These are phyloP conservation scores for Stemphylium vesicarium DNA, from an alignment of 2,329 filamentous ascomycete genomes.

Conservation along the genomic window DNA sequence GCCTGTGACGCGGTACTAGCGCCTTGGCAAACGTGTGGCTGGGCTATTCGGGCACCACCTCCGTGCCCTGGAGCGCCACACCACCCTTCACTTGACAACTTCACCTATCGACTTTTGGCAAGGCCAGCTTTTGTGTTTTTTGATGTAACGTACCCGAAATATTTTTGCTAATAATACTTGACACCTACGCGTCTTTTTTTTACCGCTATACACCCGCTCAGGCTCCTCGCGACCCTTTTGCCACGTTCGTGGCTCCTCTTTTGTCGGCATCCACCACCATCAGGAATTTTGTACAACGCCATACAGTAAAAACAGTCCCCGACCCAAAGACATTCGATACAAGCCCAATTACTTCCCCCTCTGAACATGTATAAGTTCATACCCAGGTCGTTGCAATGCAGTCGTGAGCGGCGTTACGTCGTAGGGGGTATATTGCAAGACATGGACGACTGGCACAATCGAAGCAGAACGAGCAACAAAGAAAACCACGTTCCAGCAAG, in stretches of 20 bases:
- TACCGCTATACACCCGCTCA: neutral
- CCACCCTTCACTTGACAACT: neutral
- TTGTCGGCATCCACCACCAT: neutral
- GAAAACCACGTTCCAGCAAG: slow-evolving; percentile 11
- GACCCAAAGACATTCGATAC: neutral
- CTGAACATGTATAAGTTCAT: slow-evolving; percentile 18
- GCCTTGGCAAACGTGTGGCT: slow-evolving; percentile 17
- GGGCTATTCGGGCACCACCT: neutral
- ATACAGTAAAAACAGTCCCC: slow-evolving; percentile 3
- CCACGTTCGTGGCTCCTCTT: neutral
- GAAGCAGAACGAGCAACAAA: neutral
- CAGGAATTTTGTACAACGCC: slow-evolving; percentile 4
- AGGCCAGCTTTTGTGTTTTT: neutral
- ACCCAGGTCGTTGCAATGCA: slow-evolving; percentile 27
- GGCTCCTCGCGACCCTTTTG: neutral
- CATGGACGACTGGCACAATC: slow-evolving; percentile 12
- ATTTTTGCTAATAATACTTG: slow-evolving; percentile 12
- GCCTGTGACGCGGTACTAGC: slow-evolving; percentile 20
- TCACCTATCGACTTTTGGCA: neutral
- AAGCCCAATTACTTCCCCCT: slow-evolving; percentile 19
- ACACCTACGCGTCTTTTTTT: slow-evolving; percentile 15
- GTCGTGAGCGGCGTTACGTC: slow-evolving; percentile 35
- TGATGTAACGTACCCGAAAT: slow-evolving; percentile 25
- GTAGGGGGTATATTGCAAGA: slow-evolving; percentile 34
- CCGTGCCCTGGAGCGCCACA: neutral